Base-by-base conservation (phyloP, 768 basidiomycete species). In the Candolleomyces aberdarensis region DNA sequence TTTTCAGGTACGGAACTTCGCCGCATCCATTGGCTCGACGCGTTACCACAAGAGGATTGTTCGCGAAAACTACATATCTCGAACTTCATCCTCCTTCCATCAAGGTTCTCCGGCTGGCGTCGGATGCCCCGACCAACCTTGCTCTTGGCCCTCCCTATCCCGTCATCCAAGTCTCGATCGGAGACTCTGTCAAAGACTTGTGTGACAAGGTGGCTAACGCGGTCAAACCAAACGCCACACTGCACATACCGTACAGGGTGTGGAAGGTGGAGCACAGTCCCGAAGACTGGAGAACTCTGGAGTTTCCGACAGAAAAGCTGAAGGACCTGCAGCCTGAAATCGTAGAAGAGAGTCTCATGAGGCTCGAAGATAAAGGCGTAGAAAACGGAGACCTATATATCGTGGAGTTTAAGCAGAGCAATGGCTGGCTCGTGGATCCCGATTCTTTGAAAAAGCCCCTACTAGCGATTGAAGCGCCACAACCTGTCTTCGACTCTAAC, bases 71-170 rank as follows among this genome's bases (percentile, higher is more conserved):
- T 60, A 72, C 83, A 13, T 71, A 80, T 14, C 73, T 96, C 56
- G 94, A 96, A 73, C 79, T 94, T 43, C 81, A 83, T 59, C 92
- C 92, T 22, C 86, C 88, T 1, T 77, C 76, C 19, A 74, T 94
- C 66, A 83, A 79, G 63, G 83, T 85, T 40, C 79, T 85, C 66
- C 75, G 75, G 56, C 74, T 89, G 15, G 72, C 76, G 19, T 74
- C 72, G 56, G 69, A 71, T 41, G 63, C 69, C 8, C 57, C 50
- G 53, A 71, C 68, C 44, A 39, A 66, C 10, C 62, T 58, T 20
- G 60, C 72, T 51, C 63, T 67, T 56, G 69, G 68, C 51, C 64
- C 72, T 6, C 63, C 71, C 3, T 74, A 78, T 44, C 64, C 66
- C 20, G 74, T 72, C 60, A 68, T 85, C 43, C 74, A 78, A 1